Conservation (phyloP, 148 eudicot species). For the Amaranthus palmeri region DNA sequence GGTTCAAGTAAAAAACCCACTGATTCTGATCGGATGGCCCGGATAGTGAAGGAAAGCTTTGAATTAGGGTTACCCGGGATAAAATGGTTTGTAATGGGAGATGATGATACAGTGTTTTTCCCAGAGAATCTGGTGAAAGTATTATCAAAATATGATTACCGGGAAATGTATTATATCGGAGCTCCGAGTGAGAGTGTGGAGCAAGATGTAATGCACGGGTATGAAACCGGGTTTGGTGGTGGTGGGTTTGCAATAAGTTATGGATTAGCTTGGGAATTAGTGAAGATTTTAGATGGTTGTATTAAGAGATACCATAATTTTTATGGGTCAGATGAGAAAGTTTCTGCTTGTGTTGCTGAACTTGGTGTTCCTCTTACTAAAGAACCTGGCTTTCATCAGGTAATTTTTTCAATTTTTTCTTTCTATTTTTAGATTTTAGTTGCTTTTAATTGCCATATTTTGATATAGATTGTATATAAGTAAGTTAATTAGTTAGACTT, state of each 20-base stretch:
- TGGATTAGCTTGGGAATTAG: slow-evolving; percentile 4
- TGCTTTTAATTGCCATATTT: no score
- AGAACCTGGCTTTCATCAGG: slow-evolving; percentile 93
- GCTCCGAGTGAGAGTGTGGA: slow-evolving; percentile 83
- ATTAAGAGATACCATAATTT: background rate
- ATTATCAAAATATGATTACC: slow-evolving; percentile 59
- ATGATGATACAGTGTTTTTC: slow-evolving; percentile 89
- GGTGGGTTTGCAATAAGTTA: slow-evolving; percentile 81
- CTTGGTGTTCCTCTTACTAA: slow-evolving; percentile 72
- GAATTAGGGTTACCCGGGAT: slow-evolving; percentile 40
- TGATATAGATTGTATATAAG: no score
- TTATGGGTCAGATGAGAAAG: background rate
- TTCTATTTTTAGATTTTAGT: no score
- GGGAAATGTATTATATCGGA: slow-evolving; percentile 65
- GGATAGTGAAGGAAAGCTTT: slow-evolving; percentile 54
- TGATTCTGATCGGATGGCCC: slow-evolving; percentile 53
- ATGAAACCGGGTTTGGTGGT: slow-evolving; percentile 83
- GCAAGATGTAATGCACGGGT: slow-evolving; percentile 67
- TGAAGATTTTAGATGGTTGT: slow-evolving; percentile 33
- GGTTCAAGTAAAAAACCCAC: slow-evolving; percentile 35
- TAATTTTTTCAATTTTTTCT: slow-evolving; percentile 11
- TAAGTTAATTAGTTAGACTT: no score
- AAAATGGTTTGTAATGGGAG: slow-evolving; percentile 98
- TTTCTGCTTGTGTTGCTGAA: slow-evolving; percentile 29
- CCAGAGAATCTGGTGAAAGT: slow-evolving; percentile 58